Base-by-base conservation (phyloP, 345 rosid species). In the Eutrema heterophyllum region DNA sequence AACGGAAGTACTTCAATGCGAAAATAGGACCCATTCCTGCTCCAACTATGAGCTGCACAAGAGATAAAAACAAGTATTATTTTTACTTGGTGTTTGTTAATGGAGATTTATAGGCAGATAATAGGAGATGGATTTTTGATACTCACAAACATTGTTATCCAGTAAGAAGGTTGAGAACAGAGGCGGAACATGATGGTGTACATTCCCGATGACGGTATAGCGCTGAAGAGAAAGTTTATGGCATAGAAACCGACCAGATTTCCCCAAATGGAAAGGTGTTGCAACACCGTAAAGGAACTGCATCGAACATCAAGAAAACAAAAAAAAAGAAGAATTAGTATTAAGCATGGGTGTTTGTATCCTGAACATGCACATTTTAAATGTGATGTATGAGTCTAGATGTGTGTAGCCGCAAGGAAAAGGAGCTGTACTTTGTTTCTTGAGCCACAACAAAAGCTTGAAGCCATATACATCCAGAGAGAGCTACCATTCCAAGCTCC, bases 401-500 rank as follows among this genome's bases (percentile, higher is more conserved):
- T 73, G 11, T 10, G 66, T 29, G 41, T 26, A 48, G 59, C 2
- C 1, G 27, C 57, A 60, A 45, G 29, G 50, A 59, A 30, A 49
- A 72, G 38, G 6, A 81, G 36, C 18, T 90, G 71, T 89, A 90
- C 98, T 88, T 95, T 78, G 99, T 95, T 86, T 95, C 99, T 49
- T 90, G 66, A 61, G 92, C 79, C 70, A 95, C 92, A 68, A 95
- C 98, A 67, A 92, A 92, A 43, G 98, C 99, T 83, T 95, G 99
- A 82, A 95, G 83, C 98, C 99, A 95, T 79, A 95, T 90, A 78
- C 92, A 90, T 73, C 99, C 98, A 11, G 99, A 92, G 67, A 95
- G 96, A 44, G 93, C 99, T 67, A 92, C 97, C 96, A 95, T 85
- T 39, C 92, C 89, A 41, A 95, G 85, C 84, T 95, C 97, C 81